These are phyloP conservation scores for Penicillium sp. DNA, from an alignment of 2,329 filamentous ascomycete species.

Conservation along the genomic window DNA sequence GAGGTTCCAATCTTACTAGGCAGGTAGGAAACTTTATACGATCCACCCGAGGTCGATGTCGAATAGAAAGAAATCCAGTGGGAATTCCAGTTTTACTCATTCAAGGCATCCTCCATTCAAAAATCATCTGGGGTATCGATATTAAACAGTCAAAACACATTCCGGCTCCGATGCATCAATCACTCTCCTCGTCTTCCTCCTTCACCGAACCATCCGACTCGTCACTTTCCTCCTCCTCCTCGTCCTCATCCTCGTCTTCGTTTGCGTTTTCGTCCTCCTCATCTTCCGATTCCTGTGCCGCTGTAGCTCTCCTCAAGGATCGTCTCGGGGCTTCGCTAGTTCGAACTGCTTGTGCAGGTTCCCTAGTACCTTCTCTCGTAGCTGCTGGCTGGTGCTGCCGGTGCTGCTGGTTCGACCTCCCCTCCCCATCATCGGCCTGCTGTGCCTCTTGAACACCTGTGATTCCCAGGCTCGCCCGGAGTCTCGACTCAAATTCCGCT, in stretches of 20 bases:
- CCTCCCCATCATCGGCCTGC: conserved; percentile 3
- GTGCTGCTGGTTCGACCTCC: not conserved
- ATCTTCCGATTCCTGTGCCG: conserved; percentile 5
- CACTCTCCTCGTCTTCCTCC: no score
- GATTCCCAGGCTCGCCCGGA: conserved; percentile 58
- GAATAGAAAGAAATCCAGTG: no score
- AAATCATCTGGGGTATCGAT: no score
- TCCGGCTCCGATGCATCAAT: no score
- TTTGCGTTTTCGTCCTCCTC: conserved; percentile 1
- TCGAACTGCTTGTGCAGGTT: not conserved
- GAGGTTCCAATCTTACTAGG: no score
- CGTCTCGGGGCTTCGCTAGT: conserved; percentile 4
- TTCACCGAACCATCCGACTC: no score
- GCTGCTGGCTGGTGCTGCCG: not conserved
- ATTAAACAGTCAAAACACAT: no score
- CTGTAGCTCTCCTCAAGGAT: conserved; percentile 10
- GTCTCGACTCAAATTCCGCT: conserved; percentile 53
- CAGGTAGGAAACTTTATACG: no score
- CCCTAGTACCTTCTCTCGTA: not conserved
- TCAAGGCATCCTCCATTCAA: no score
- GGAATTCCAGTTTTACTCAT: no score
- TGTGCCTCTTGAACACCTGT: conserved; percentile 12
- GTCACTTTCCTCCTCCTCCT: conserved; percentile 5
- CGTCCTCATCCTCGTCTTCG: not conserved
- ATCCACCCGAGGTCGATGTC: no score